Base-by-base conservation (phyloP, 2,329 filamentous ascomycete genomes). In the Scytalidium lignicola region DNA sequence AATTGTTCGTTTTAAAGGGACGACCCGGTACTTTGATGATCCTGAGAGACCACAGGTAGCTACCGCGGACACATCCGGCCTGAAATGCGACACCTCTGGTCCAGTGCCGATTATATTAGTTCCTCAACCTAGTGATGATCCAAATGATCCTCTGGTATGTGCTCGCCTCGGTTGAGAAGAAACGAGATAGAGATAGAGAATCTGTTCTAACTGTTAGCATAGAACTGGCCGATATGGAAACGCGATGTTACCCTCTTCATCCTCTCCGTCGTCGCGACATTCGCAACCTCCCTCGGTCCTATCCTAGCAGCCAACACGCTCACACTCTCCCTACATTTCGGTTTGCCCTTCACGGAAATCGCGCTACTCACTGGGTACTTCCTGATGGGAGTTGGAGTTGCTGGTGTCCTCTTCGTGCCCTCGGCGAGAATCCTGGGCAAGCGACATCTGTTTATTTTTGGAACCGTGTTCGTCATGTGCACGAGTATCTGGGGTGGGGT, bases 381-480 rank as follows among this genome's bases (percentile, higher is more conserved):
- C 65, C 76, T 96, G 18, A 79, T 91, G 22, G 92, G 90, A 18
- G 87, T 90, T 2, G 90, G 89, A 10, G 73, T 90, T 13, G 86
- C 86, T 1, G 90, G 88, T 45, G 82, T 93, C 65, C 75, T 96
- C 55, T 91, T 91, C 67, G 90, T 96, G 2, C 88, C 92, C 0
- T 88, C 86, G 1, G 90, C 88, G 18, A 82, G 91, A 50, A 85
- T 96, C 55, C 96, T 89, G 88, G 92, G 92, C 37, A 96, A 96
- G 69, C 79, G 91, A 39, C 92, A 96, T 71, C 71, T 90, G 15
- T 96, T 95, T 65, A 69, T 96, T 21, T 59, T 95, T 2, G 90
- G 90, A 7, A 83, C 85, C 42, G 55, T 88, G 43, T 75, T 95
- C 50, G 76, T 95, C 59, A 78, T 95, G 40, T 73, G 78, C 41